Evolutionary conservation across 1,284 basidiomycete species (phyloP).

Genomic region (Phellopilus nigrolimitatus): DNA sequence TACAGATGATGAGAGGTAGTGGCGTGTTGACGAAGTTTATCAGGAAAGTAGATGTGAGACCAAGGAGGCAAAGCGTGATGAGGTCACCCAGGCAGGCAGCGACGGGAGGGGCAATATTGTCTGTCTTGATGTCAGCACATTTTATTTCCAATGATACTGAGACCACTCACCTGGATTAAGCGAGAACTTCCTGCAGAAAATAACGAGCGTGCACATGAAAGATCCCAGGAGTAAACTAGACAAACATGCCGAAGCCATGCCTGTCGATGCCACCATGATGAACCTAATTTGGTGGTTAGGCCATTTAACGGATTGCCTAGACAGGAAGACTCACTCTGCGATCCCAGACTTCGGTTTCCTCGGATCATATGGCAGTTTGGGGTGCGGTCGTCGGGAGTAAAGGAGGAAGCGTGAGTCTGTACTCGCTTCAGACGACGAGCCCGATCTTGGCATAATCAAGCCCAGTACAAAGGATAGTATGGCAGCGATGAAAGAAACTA

Average conservation of each 20-base stretch:
- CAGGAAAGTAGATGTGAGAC: slow-evolving; percentile 58
- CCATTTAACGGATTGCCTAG: not conserved
- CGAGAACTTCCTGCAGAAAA: slow-evolving; percentile 71
- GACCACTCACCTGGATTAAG: slow-evolving; percentile 73
- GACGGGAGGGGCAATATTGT: slow-evolving; percentile 93
- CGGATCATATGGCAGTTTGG: slow-evolving; percentile 19
- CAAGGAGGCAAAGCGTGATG: slow-evolving; percentile 80
- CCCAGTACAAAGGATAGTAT: slow-evolving; percentile 76
- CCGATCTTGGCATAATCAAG: slow-evolving; percentile 40
- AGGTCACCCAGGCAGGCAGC: slow-evolving; percentile 92
- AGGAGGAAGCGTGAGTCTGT: not conserved
- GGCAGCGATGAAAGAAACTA: slow-evolving; percentile 86
- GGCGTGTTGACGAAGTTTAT: slow-evolving; percentile 63
- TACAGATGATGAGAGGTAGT: slow-evolving; percentile 57
- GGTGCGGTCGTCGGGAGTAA: slow-evolving; percentile 18
- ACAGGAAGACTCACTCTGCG: slow-evolving; percentile 42
- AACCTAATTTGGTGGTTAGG: slow-evolving; percentile 42
- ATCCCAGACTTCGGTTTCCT: slow-evolving; percentile 39
- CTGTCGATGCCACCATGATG: slow-evolving; percentile 81
- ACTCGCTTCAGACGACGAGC: slow-evolving; percentile 1
- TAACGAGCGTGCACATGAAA: slow-evolving; percentile 87
- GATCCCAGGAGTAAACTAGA: slow-evolving; percentile 81
- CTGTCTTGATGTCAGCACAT: slow-evolving; percentile 35
- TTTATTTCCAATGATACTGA: not conserved
- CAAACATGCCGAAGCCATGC: slow-evolving; percentile 84